A percentile compares a stretch with the other conserved stretches of the same genome.
Conservation (phyloP, 2,329 filamentous ascomycete genomes). For the Botrytis hyacinthi region DNA sequence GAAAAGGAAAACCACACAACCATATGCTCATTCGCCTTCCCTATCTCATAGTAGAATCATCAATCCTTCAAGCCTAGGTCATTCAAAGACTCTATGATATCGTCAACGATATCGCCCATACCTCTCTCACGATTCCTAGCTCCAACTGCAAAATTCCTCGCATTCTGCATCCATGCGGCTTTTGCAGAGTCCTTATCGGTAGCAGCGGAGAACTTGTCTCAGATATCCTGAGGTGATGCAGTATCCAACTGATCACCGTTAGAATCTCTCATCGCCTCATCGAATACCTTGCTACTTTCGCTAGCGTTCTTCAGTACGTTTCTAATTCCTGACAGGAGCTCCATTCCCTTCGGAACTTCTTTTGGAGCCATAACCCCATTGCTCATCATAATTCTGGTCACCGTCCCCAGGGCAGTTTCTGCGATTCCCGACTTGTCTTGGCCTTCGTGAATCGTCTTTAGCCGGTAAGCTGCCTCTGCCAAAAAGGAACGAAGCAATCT, state of each 20-base stretch:
- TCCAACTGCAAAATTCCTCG: neutral
- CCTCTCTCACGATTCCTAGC: neutral
- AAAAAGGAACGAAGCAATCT: neutral
- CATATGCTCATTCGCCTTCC: neutral
- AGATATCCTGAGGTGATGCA: neutral
- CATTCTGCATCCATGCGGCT: neutral
- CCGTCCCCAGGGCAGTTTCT: fast-evolving
- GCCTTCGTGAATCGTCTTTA: fast-evolving
- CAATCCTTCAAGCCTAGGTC: no score
- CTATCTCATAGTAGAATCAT: no score
- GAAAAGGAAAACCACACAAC: neutral
- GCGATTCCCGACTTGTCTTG: neutral
- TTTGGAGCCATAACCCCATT: fast-evolving
- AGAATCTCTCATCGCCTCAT: neutral
- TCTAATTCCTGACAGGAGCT: neutral
- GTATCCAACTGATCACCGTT: fast-evolving
- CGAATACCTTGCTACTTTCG: neutral
- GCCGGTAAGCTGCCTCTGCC: neutral
- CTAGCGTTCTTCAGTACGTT: no score
- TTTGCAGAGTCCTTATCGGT: neutral
- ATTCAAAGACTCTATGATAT: no score
- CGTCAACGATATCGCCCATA: no score
- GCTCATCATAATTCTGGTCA: neutral
- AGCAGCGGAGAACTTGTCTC: neutral
- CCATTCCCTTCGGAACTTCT: neutral